Conservation (phyloP, 179 eudicot genomes). For the Gypsophila paniculata region DNA sequence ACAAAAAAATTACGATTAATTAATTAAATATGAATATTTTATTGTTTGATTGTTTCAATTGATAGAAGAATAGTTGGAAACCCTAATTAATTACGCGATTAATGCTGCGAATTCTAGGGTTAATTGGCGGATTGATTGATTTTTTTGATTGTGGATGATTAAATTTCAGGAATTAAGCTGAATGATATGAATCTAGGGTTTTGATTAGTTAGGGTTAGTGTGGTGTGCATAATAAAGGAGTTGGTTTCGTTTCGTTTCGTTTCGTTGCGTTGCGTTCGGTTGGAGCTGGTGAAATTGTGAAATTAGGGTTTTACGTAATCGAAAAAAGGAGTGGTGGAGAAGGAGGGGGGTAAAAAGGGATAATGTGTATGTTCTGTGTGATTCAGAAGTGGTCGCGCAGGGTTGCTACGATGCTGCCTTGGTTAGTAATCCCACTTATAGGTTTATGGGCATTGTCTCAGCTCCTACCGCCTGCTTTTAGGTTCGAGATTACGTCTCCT, state of each 20-base stretch:
- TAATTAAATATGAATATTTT: not conserved
- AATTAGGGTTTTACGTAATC: conserved; percentile 1
- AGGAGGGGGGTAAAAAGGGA: conserved; percentile 38
- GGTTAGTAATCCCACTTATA: conserved; percentile 94
- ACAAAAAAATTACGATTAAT: not conserved
- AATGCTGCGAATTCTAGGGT: not conserved
- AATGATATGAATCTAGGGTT: conserved; percentile 18
- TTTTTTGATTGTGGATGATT: not conserved
- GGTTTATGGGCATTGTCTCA: conserved; percentile 92
- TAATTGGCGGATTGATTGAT: conserved; percentile 16
- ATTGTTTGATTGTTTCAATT: not conserved
- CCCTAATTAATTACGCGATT: not conserved
- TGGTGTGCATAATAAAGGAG: conserved; percentile 13
- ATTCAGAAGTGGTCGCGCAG: conserved; percentile 98
- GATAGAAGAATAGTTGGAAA: conserved; percentile 14
- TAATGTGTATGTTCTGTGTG: conserved; percentile 98
- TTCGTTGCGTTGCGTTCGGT: too few species aligned
- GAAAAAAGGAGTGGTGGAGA: not conserved
- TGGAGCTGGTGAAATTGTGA: not conserved
- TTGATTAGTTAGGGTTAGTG: conserved; percentile 22
- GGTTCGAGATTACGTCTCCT: conserved; percentile 86
- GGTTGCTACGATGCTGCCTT: conserved; percentile 98
- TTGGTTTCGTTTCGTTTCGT: not conserved
- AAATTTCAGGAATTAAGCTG: conserved; percentile 13
- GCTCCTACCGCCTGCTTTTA: conserved; percentile 82